Evolutionary conservation across 2,329 filamentous ascomycete species (phyloP).

Genomic region (Alternaria solani): DNA sequence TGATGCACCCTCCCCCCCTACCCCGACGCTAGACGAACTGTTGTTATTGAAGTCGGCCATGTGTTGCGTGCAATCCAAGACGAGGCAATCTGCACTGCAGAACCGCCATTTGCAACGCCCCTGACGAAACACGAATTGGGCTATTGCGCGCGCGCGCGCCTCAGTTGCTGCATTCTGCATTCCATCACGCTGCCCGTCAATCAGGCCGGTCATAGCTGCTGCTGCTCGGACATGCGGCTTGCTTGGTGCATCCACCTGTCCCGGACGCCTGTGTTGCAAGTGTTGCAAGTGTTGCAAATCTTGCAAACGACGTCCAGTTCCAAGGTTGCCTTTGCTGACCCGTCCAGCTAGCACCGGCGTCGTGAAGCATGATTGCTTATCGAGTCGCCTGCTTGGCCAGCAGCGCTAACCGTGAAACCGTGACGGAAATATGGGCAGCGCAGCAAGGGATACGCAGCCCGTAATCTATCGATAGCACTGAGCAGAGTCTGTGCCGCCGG

Average conservation of each 20-base stretch:
- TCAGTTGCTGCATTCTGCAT: slow-evolving; percentile 22
- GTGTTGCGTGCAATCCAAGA: slow-evolving; percentile 41
- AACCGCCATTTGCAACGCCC: slow-evolving; percentile 41
- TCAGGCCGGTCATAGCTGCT: slow-evolving; percentile 8
- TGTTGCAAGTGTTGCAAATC: slow-evolving; percentile 25
- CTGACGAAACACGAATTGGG: slow-evolving; percentile 49
- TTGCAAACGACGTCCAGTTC: slow-evolving; percentile 19
- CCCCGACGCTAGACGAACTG: slow-evolving; percentile 30
- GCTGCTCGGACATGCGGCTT: slow-evolving; percentile 18
- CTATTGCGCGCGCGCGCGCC: slow-evolving; percentile 24
- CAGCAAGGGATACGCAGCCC: slow-evolving; percentile 28
- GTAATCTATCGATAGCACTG: slow-evolving; percentile 29
- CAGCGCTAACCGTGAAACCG: slow-evolving; percentile 45
- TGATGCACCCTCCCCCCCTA: slow-evolving; percentile 7
- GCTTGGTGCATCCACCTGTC: slow-evolving; percentile 24
- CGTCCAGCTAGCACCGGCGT: slow-evolving; percentile 25
- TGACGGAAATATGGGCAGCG: slow-evolving; percentile 39
- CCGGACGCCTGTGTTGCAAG: slow-evolving; percentile 25
- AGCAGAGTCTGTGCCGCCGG: slow-evolving; percentile 32
- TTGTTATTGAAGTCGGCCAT: slow-evolving; percentile 28
- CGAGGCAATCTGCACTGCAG: slow-evolving; percentile 52
- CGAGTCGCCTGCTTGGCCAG: slow-evolving; percentile 35
- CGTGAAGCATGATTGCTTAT: slow-evolving; percentile 41
- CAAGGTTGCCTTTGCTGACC: slow-evolving; percentile 23
- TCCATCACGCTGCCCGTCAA: slow-evolving; percentile 18